Percentiles rank a stretch among this genome's conserved stretches.
Evolutionary conservation across 495 filamentous ascomycete species (phyloP).

Genomic region (Hamigera avellanea): DNA sequence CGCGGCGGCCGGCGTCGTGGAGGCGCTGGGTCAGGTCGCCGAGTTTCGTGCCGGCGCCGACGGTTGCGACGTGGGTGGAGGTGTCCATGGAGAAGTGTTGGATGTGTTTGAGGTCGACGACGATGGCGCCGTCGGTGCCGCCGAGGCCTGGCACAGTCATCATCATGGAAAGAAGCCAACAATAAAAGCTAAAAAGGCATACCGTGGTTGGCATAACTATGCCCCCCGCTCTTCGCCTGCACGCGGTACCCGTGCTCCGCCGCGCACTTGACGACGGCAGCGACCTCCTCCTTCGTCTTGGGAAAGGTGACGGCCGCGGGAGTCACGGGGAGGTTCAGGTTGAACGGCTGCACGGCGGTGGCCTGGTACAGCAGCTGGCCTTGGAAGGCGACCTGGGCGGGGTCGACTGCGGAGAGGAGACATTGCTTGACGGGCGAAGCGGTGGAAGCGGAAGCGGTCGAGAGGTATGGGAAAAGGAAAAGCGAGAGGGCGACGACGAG

Average conservation of each 20-base stretch:
- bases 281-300: constrained; percentile 41
- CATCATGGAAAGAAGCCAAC: constrained; percentile 27
- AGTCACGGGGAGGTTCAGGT: constrained; percentile 47
- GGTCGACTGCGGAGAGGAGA: constrained; percentile 13
- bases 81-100: constrained; percentile 42
- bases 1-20: constrained; percentile 49
- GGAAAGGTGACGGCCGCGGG: constrained; percentile 56
- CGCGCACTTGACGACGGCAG: constrained; percentile 49
- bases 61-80: constrained; percentile 43
- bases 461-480: too few relatives aligned
- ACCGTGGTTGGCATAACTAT: constrained; percentile 54
- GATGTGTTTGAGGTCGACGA: constrained; percentile 33
- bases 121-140: constrained; percentile 28
- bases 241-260: constrained; percentile 42
- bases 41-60: constrained; percentile 54
- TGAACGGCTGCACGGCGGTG: constrained; percentile 32
- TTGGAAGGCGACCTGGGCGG: constrained; percentile 11
- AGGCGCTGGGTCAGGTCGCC: constrained; percentile 48
- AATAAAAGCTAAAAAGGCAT: background rate
- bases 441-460: too few relatives aligned
- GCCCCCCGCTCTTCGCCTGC: constrained; percentile 60
- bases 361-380: constrained; percentile 9
- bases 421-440: too few relatives aligned
- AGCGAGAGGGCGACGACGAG: too few relatives aligned
- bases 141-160: constrained; percentile 33